phyloP scores from a whole-genome alignment of 768 basidiomycete species.

The Termitomyces sp. region DNA sequence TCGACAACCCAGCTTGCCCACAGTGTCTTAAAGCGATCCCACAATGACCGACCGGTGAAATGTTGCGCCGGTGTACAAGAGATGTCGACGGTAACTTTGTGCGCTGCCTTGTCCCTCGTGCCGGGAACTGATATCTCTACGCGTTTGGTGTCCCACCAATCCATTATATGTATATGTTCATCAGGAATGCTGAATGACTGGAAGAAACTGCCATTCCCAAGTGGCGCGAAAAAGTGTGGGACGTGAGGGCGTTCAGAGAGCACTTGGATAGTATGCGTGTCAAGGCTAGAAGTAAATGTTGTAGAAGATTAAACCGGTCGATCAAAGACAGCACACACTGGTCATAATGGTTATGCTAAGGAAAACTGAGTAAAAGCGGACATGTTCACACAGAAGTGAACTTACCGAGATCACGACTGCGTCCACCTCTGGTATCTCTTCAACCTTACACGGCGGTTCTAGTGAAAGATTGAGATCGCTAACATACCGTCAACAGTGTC shows the following conservation, averaged over 20 bases:
- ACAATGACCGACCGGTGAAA: constrained; percentile 42
- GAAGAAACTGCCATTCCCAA: constrained; percentile 46
- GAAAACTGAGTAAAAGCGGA: not conserved
- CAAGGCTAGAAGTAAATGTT: constrained; percentile 27
- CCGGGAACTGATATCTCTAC: constrained; percentile 26
- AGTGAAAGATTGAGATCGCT: not conserved
- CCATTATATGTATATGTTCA: constrained; percentile 44
- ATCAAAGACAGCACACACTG: constrained; percentile 27
- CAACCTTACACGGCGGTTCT: constrained; percentile 46
- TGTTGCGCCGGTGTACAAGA: constrained; percentile 67
- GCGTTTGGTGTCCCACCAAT: constrained; percentile 59
- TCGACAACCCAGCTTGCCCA: constrained; percentile 68
- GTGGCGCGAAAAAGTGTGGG: constrained; percentile 54
- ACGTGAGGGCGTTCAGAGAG: constrained; percentile 28
- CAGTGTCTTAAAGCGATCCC: constrained; percentile 51
- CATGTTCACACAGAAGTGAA: not conserved
- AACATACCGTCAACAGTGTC: not conserved
- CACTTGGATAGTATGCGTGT: constrained; percentile 34
- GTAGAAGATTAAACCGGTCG: not conserved
- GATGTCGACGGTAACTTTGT: constrained; percentile 32
- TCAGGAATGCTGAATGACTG: constrained; percentile 31
- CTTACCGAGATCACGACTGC: constrained; percentile 57
- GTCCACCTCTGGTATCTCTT: constrained; percentile 57
- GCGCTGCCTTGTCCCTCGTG: not conserved
- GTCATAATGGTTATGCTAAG: constrained; percentile 49